These are phyloP conservation scores for Thymus mandschuricus DNA, from an alignment of 257 asterid genomes.

Conservation along the genomic window DNA sequence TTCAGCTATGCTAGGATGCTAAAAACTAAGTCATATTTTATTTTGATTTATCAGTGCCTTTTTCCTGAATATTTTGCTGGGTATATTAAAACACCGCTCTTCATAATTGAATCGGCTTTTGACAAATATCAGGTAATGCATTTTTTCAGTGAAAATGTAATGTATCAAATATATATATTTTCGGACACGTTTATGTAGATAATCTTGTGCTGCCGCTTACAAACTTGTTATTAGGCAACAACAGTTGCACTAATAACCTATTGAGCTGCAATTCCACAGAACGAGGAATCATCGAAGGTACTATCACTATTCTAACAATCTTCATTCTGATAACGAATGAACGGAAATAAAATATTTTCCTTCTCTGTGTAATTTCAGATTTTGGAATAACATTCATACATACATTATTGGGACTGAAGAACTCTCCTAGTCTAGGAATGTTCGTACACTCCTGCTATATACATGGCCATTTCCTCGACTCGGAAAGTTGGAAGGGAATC, in stretches of 20 bases:
- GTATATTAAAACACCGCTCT: constrained; percentile 32
- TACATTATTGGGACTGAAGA: not conserved
- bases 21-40: not conserved
- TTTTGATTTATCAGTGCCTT: constrained; percentile 28
- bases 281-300: constrained; percentile 27
- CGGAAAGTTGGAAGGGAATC: not conserved
- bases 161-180: not conserved
- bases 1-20: not conserved
- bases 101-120: constrained; percentile 28
- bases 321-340: too few relatives aligned
- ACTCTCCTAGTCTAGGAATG: constrained; percentile 6
- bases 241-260: constrained; percentile 6
- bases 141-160: not conserved
- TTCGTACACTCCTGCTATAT: constrained; percentile 9
- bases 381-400: not conserved
- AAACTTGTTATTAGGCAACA: not conserved
- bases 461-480: not conserved
- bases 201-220: not conserved
- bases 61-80: constrained; percentile 33
- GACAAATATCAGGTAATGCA: constrained; percentile 39
- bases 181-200: too few relatives aligned
- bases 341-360: not conserved
- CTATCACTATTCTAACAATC: not conserved
- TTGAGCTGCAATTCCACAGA: constrained; percentile 27
- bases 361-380: not conserved